Evolutionary conservation across 148 eudicot species (phyloP).

Genomic region (Fagopyrum tataricum): DNA sequence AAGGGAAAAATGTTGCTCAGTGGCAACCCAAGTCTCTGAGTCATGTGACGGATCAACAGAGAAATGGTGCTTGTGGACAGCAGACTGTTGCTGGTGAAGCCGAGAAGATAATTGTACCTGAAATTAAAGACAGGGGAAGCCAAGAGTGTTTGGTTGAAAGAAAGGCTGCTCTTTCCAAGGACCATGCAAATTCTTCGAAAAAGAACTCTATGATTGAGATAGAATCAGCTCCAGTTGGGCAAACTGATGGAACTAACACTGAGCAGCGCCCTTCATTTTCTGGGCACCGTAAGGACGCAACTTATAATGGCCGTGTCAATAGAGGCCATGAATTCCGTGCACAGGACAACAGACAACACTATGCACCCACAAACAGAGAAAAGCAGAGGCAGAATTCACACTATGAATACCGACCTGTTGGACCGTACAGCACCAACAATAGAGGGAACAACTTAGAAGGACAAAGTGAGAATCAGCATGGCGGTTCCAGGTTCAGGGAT

Average conservation of each 20-base stretch:
- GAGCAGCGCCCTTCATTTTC: constrained; percentile 45
- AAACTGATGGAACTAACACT: constrained; percentile 19
- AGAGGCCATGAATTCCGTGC: constrained; percentile 47
- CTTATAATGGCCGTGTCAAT: constrained; percentile 30
- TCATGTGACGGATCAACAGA: constrained; percentile 23
- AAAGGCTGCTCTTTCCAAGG: constrained; percentile 30
- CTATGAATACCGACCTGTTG: constrained; percentile 82
- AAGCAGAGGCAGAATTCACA: constrained; percentile 59
- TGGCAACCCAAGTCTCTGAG: constrained; percentile 83
- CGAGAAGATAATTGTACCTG: constrained; percentile 16
- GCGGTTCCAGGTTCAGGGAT: constrained; percentile 47
- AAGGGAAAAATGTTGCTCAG: constrained; percentile 50
- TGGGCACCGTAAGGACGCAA: constrained; percentile 41
- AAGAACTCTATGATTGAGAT: constrained; percentile 24
- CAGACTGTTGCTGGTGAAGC: constrained; percentile 29
- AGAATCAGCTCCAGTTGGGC: constrained; percentile 25
- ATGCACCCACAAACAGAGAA: constrained; percentile 39
- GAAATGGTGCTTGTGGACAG: constrained; percentile 30
- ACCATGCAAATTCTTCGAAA: constrained; percentile 30
- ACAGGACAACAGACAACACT: constrained; percentile 42
- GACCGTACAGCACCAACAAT: constrained; percentile 29
- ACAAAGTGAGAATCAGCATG: constrained; percentile 32
- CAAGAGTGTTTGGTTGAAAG: constrained; percentile 22
- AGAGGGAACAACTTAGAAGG: constrained; percentile 39
- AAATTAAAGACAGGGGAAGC: constrained; percentile 14